Percentiles rank a stretch among this genome's conserved stretches.
These are phyloP conservation scores for Yamadazyma kitorensis DNA, from an alignment of 805 yeast species.

Conservation along the genomic window DNA sequence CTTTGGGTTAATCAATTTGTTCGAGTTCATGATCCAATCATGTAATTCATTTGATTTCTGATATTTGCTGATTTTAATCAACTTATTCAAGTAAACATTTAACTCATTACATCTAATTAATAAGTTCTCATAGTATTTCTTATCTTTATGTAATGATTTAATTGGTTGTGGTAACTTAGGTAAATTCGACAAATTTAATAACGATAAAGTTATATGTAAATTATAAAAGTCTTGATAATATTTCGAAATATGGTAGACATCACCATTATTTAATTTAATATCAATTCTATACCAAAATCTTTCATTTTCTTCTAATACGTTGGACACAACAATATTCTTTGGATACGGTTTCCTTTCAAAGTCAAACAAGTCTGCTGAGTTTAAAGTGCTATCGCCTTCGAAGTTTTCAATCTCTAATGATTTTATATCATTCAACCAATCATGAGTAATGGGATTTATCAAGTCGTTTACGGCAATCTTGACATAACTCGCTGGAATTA, in stretches of 20 bases:
- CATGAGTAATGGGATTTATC: conserved; percentile 26
- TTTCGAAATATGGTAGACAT: conserved; percentile 24
- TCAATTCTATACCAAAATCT: conserved; percentile 37
- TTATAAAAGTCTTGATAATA: conserved; percentile 37
- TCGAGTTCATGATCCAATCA: conserved; percentile 7
- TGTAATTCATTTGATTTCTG: conserved; percentile 25
- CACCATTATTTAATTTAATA: conserved; percentile 17
- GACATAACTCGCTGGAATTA: conserved; percentile 39
- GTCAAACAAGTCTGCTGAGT: conserved; percentile 11
- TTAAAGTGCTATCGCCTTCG: conserved; percentile 2
- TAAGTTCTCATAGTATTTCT: conserved; percentile 15
- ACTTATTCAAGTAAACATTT: conserved; percentile 22
- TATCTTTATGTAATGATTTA: conserved; percentile 12
- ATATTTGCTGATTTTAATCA: conserved; percentile 20
- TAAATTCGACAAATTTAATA: conserved; percentile 13
- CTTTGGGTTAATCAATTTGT: conserved; percentile 10
- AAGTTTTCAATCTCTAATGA: background rate
- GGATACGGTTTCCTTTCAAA: conserved; percentile 14
- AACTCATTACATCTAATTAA: conserved; percentile 22
- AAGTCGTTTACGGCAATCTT: conserved; percentile 39
- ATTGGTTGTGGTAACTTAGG: conserved; percentile 33
- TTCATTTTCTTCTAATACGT: conserved; percentile 24
- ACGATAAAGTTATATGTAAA: conserved; percentile 22
- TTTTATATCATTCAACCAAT: conserved; percentile 27
- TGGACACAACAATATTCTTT: conserved; percentile 18